Evolutionary conservation across 2,329 filamentous ascomycete species (phyloP).

Genomic region (Zymoseptoria ardabiliae): DNA sequence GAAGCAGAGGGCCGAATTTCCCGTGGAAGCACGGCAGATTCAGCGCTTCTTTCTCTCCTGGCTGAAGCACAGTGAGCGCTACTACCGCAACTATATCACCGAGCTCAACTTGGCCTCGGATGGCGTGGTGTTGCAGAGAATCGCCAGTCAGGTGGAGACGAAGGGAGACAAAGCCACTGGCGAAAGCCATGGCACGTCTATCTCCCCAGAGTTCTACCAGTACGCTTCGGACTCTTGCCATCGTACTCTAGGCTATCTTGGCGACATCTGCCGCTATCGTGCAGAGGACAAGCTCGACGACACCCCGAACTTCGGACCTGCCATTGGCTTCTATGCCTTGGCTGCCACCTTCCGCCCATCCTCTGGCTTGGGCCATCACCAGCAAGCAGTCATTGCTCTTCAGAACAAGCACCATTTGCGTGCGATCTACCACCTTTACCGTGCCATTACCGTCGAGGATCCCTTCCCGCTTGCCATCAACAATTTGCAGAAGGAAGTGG

Average conservation of each 20-base stretch:
- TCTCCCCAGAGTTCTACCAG: constrained; percentile 42
- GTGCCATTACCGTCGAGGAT: constrained; percentile 65
- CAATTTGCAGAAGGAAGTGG: constrained; percentile 77
- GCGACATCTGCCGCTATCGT: constrained; percentile 84
- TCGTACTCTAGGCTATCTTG: constrained; percentile 74
- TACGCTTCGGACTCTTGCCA: constrained; percentile 69
- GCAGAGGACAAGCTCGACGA: constrained; percentile 64
- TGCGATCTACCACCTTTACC: constrained; percentile 83
- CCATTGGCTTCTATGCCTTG: constrained; percentile 76
- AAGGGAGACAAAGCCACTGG: constrained; percentile 8
- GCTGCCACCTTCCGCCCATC: constrained; percentile 71
- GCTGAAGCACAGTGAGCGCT: constrained; percentile 78
- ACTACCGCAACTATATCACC: constrained; percentile 81
- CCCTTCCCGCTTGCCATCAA: constrained; percentile 66
- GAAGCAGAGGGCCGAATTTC: constrained; percentile 45
- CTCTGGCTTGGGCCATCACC: constrained; percentile 79
- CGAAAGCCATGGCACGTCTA: constrained; percentile 19
- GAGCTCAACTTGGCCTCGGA: constrained; percentile 57
- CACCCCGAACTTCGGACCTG: constrained; percentile 68
- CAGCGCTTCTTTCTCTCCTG: constrained; percentile 77
- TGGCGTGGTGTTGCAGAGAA: constrained; percentile 49
- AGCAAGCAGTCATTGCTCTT: constrained; percentile 78
- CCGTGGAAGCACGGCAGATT: constrained; percentile 64
- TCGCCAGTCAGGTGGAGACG: constrained; percentile 38
- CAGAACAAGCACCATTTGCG: constrained; percentile 73